Evolutionary conservation across 2,329 filamentous ascomycete species (phyloP), one percentile per base, ranked within the genome.

Genomic region (Paradendryphiella salina): DNA sequence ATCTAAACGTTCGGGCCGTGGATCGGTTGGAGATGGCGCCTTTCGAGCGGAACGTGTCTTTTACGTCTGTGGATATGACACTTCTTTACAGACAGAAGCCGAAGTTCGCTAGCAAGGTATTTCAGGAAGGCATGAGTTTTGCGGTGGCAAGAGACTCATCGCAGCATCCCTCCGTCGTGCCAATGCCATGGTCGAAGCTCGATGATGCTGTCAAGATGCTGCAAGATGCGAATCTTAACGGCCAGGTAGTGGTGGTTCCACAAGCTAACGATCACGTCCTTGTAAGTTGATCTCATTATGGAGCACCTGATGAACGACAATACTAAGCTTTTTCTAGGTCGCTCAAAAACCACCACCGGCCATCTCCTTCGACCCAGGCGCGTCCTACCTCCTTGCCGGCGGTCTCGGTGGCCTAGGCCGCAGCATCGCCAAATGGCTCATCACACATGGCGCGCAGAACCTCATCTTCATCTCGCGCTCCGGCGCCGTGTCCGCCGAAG

Each of bases 381-480:
- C 49, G 11, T 54, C 50, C 1, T 66, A 61, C 31, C 50, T 63
- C 7, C 37, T 64, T 13, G 47, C 46, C n/a, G 63, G 62, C 0
- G 63, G 61, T 20, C 39, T 63, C 2, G 62, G 60, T 2, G 62
- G 61, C 11, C 29, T 65, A 1, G 60, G 63, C 1, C 55, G 59
- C 5, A 58, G 52, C 29, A 57, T 65, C 14, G 40, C 55, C n/a
- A 38, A 39, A 2, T 60, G 52, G 57, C 34, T 53, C 13, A 49
- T 54, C 11, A 37, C 46, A 0, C 51, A 50, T 21, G 59, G 59
- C 9, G 59, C 57, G 3, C 42, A 47, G 7, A 42, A 62, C 9
- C 17, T 64, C 3, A 46, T 56, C 6, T 52, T 68, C 26, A 21
- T 64, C 0, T 61, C 60, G 0, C 57, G 63, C n/a, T 55, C 46